phyloP scores from a whole-genome alignment of 331 rosid species.

The Malus hybrid region DNA sequence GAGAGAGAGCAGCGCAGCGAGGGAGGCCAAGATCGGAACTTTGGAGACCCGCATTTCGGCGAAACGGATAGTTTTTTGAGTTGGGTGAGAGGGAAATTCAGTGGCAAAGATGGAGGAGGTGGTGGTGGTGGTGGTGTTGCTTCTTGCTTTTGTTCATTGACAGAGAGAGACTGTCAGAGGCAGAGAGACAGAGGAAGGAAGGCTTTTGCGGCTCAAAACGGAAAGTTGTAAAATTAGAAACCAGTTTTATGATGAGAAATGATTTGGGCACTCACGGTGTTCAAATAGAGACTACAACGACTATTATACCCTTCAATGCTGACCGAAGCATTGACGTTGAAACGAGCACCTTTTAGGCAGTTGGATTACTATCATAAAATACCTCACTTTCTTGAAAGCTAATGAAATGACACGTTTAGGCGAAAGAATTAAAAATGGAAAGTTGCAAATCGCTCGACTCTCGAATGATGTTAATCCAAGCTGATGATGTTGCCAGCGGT shows the following conservation, averaged over 20 bases:
- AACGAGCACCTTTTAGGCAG: too few relatives aligned
- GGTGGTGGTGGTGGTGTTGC: background rate
- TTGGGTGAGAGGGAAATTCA: constrained; percentile 8
- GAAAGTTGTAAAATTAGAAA: background rate
- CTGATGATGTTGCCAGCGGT: too few relatives aligned
- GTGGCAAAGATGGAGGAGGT: constrained; percentile 23
- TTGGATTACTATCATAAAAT: too few relatives aligned
- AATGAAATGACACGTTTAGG: too few relatives aligned
- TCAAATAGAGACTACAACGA: too few relatives aligned
- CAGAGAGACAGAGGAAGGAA: background rate
- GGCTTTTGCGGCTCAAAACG: background rate
- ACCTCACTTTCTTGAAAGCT: too few relatives aligned
- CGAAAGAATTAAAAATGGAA: too few relatives aligned
- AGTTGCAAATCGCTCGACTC: too few relatives aligned
- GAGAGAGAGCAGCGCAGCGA: constrained; percentile 12
- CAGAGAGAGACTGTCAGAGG: background rate
- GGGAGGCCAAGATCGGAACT: constrained; percentile 20
- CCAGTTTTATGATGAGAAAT: background rate
- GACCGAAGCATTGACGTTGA: too few relatives aligned
- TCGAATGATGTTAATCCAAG: too few relatives aligned
- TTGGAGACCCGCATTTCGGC: constrained; percentile 41
- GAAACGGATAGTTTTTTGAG: constrained; percentile 7
- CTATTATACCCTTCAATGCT: too few relatives aligned
- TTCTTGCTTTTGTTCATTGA: constrained; percentile 38
- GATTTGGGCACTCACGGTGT: too few relatives aligned